Evolutionary conservation across 371 early-diverging fungal genomes (phyloP).

Genomic region (Zopfochytrium polystomum): DNA sequence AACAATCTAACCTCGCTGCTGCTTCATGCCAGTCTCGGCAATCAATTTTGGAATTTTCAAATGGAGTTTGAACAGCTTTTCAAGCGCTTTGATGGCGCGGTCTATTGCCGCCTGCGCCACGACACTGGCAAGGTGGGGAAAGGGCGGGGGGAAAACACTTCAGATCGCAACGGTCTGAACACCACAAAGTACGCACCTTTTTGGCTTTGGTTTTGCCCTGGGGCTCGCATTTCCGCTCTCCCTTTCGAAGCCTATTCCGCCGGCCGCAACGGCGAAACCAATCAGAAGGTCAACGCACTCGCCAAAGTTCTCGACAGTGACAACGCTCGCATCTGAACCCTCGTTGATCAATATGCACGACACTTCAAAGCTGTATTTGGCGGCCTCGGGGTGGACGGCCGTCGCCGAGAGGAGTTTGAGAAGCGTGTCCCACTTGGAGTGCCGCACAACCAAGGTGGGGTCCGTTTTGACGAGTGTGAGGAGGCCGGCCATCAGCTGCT

Average conservation of each 20-base stretch:
- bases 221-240: slow-evolving; percentile 7
- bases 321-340: slow-evolving; percentile 34
- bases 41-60: slow-evolving; percentile 56
- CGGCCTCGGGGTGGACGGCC: slow-evolving; percentile 56
- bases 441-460: slow-evolving; percentile 21
- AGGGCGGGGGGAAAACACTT: no score
- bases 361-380: slow-evolving; percentile 58
- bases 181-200: slow-evolving; percentile 9
- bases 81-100: slow-evolving; percentile 60
- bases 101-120: slow-evolving; percentile 47
- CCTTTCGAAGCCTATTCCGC: slow-evolving; percentile 18
- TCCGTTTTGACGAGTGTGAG: slow-evolving; percentile 60
- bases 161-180: background rate
- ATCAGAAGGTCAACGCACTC: slow-evolving; percentile 65
- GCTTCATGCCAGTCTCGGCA: slow-evolving; percentile 43
- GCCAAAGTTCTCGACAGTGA: slow-evolving; percentile 58
- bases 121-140: slow-evolving; percentile 6
- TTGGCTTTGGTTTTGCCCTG: background rate
- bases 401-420: slow-evolving; percentile 53
- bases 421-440: slow-evolving; percentile 48
- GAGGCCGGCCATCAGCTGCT: slow-evolving; percentile 79
- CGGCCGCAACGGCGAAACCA: slow-evolving; percentile 41
- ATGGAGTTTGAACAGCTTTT: slow-evolving; percentile 58
- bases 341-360: slow-evolving; percentile 53
- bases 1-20: slow-evolving; percentile 44